Base-by-base conservation (phyloP, 306 rosid genomes). In the Sicyos edulis region DNA sequence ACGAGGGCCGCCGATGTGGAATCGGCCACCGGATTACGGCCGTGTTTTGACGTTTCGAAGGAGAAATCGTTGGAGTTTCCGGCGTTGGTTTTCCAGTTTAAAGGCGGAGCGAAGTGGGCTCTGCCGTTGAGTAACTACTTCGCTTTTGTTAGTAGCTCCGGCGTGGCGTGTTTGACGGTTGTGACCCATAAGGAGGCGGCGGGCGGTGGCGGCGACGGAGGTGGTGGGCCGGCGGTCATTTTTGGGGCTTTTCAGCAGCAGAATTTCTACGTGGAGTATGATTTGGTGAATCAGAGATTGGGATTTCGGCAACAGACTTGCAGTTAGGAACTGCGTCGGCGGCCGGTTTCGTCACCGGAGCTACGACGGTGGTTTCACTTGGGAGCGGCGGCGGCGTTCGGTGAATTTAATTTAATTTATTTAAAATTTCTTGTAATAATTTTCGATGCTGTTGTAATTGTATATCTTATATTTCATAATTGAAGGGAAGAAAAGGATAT, bases 61-160 rank as follows among this genome's bases (percentile, higher is more conserved):
- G 68, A 58, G 19, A 50, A 81, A 20, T 26, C 71, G 19, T 70
- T 86, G 2, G 7, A 32, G 2, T 75, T 91, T 17, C 99, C 97
- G 37, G 80, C 83, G 49, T 67, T 93, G 0, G 75, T 75, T 17
- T 85, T 93, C 15, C 81, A 85, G 11, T 93, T 89, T 61, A 93
- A 86, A 75, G 99, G 99, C 0, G 99, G 99, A 22, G 96, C 96
- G 15, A 86, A 82, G 75, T 83, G 91, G 96, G 64, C 40, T 9
- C 54, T 89, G 52, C 96, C 96, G 0, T 1, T 74, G 0, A 14
- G 10, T 10, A 89, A 93, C 75, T 93, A 91, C 72, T 86, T 93
- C 54, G 82, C 97, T 0, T 9, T 87, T 7, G 73, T 86, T 17
- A 82, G 77, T 0, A 54, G 60, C 55, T 17, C 81, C 0, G 80